Evolutionary conservation across 2,329 filamentous ascomycete species (phyloP).

Genomic region (Exophiala bonariae): DNA sequence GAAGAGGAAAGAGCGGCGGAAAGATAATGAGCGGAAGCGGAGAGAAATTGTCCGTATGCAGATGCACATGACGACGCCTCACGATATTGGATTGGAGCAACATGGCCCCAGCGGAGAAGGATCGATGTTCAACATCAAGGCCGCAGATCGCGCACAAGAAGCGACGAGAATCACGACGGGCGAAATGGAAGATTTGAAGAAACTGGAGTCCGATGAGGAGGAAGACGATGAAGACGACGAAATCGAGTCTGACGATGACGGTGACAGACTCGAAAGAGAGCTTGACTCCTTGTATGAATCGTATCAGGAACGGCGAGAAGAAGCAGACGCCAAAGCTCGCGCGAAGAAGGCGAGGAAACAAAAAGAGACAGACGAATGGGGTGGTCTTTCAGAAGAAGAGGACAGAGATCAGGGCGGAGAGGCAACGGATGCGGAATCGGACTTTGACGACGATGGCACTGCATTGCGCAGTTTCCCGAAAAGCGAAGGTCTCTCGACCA

Average conservation of each 20-base stretch:
- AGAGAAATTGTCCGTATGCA: constrained; percentile 96
- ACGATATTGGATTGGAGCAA: constrained; percentile 93
- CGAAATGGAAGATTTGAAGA: constrained; percentile 69
- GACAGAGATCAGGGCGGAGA: constrained; percentile 58
- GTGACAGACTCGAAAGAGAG: constrained; percentile 78
- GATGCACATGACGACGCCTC: constrained; percentile 92
- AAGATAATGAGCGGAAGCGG: constrained; percentile 90
- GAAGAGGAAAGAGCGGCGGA: constrained; percentile 80
- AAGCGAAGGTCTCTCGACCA: constrained; percentile 68
- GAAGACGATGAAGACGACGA: constrained; percentile 62
- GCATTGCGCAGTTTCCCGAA: constrained; percentile 24
- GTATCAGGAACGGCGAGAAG: constrained; percentile 77
- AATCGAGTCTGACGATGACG: constrained; percentile 67
- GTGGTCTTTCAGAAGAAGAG: constrained; percentile 74
- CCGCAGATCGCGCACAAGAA: constrained; percentile 73
- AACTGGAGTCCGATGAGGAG: constrained; percentile 54
- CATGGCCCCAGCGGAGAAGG: constrained; percentile 74
- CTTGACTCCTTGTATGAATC: constrained; percentile 85
- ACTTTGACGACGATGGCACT: constrained; percentile 35
- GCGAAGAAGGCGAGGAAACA: constrained; percentile 85
- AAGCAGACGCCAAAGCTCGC: constrained; percentile 80
- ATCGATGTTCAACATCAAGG: constrained; percentile 82
- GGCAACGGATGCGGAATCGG: constrained; percentile 25
- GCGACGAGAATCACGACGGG: constrained; percentile 70
- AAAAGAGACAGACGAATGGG: constrained; percentile 85